These are phyloP conservation scores for Fraxinus greggii DNA, from an alignment of 305 asterid genomes.

Conservation along the genomic window DNA sequence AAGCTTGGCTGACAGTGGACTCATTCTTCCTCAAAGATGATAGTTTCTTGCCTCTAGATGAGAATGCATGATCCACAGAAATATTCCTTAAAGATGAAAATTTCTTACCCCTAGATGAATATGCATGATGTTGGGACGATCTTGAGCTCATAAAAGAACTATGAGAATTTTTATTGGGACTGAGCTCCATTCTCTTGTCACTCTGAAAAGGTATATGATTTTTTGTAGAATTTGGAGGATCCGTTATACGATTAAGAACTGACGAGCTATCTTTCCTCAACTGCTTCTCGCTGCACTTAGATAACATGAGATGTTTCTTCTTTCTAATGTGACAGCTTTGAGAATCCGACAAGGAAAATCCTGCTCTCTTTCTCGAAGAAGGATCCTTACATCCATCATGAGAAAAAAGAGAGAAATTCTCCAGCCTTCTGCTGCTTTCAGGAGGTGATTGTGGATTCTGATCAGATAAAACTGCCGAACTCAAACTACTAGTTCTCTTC, in stretches of 20 bases:
- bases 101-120: slow-evolving; percentile 36
- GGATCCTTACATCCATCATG: slow-evolving; percentile 31
- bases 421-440: slow-evolving; percentile 37
- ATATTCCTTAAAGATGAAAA: slow-evolving; percentile 34
- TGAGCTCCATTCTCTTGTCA: slow-evolving; percentile 31
- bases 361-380: slow-evolving; percentile 37
- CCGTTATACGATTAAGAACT: slow-evolving; percentile 19
- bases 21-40: slow-evolving; percentile 50
- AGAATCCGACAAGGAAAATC: slow-evolving; percentile 32
- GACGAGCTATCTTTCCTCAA: slow-evolving; percentile 31
- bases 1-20: slow-evolving; percentile 34
- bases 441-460: slow-evolving; percentile 37
- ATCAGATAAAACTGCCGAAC: slow-evolving; percentile 27
- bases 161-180: slow-evolving; percentile 21
- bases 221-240: slow-evolving; percentile 27
- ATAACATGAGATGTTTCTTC: slow-evolving; percentile 31
- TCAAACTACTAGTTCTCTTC: slow-evolving; percentile 35
- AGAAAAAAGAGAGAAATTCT: slow-evolving; percentile 26
- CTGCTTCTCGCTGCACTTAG: slow-evolving; percentile 35
- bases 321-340: slow-evolving; percentile 21
- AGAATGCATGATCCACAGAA: slow-evolving; percentile 30
- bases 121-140: slow-evolving; percentile 26
- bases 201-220: slow-evolving; percentile 26
- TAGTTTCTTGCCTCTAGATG: slow-evolving; percentile 43
- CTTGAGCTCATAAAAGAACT: slow-evolving; percentile 33